Evolutionary conservation across 1,284 basidiomycete genomes (phyloP).

Genomic region (Ustilago tritici): DNA sequence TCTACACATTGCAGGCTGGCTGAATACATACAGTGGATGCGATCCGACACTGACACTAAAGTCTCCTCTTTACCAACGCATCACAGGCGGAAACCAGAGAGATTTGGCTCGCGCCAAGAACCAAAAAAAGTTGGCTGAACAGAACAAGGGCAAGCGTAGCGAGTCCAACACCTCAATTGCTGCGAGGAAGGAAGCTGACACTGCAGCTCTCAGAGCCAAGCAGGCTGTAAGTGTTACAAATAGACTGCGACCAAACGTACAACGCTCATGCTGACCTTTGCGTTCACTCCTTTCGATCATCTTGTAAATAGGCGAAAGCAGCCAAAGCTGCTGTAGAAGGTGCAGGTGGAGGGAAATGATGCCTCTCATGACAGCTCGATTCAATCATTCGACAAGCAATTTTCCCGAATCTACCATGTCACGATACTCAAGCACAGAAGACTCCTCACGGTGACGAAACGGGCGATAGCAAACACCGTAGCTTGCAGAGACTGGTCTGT

Average conservation of each 20-base stretch:
- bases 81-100: slow-evolving; percentile 66
- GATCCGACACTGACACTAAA: background rate
- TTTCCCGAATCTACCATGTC: background rate
- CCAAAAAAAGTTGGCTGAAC: slow-evolving; percentile 65
- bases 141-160: slow-evolving; percentile 60
- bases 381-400: background rate
- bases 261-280: background rate
- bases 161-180: slow-evolving; percentile 58
- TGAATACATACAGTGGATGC: background rate
- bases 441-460: background rate
- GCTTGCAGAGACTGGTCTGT: background rate
- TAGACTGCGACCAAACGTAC: too few relatives aligned
- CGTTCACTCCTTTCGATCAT: background rate
- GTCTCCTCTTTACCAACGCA: background rate
- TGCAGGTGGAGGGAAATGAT: slow-evolving; percentile 28
- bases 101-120: slow-evolving; percentile 67
- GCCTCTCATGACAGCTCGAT: background rate
- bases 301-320: slow-evolving; percentile 34
- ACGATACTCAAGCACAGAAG: background rate
- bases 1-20: too few relatives aligned
- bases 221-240: slow-evolving; percentile 56
- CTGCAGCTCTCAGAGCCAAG: slow-evolving; percentile 61
- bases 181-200: slow-evolving; percentile 62
- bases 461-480: background rate
- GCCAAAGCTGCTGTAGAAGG: slow-evolving; percentile 39